Evolutionary conservation across 1,139 yeast genomes (phyloP).

Genomic region (Magnusiomyces ingens): DNA sequence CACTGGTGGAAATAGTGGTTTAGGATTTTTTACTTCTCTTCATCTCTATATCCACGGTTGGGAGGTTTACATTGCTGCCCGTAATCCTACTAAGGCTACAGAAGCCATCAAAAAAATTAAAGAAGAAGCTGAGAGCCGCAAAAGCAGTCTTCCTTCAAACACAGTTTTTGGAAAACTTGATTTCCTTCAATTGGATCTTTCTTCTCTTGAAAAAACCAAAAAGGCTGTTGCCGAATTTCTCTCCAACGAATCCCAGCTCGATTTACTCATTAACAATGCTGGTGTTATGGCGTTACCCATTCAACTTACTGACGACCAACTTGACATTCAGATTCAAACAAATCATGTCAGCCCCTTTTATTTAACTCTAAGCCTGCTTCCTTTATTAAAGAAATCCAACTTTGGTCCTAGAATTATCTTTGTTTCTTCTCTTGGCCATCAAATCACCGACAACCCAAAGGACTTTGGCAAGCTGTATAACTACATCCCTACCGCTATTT

Average conservation of each 20-base stretch:
- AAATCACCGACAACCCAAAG: slow-evolving; percentile 47
- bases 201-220: slow-evolving; percentile 51
- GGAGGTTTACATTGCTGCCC: slow-evolving; percentile 64
- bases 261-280: slow-evolving; percentile 69
- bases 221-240: slow-evolving; percentile 47
- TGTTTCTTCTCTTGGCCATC: slow-evolving; percentile 66
- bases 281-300: slow-evolving; percentile 76
- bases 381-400: slow-evolving; percentile 42
- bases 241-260: slow-evolving; percentile 44
- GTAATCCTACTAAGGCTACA: slow-evolving; percentile 50
- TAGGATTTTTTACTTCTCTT: slow-evolving; percentile 70
- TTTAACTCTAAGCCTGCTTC: slow-evolving; percentile 55
- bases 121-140: slow-evolving; percentile 42
- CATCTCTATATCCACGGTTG: slow-evolving; percentile 77
- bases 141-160: slow-evolving; percentile 14
- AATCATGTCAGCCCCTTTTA: slow-evolving; percentile 73
- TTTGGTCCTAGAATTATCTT: slow-evolving; percentile 53
- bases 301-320: slow-evolving; percentile 57
- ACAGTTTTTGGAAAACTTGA: slow-evolving; percentile 48
- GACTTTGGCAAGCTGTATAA: slow-evolving; percentile 48
- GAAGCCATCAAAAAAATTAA: slow-evolving; percentile 51
- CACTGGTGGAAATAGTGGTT: slow-evolving; percentile 76
- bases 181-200: slow-evolving; percentile 56
- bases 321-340: slow-evolving; percentile 75
- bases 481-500: slow-evolving; percentile 48